Evolutionary conservation across 139 green algal genomes (phyloP).

Genomic region (Spirogloea muscicola): DNA sequence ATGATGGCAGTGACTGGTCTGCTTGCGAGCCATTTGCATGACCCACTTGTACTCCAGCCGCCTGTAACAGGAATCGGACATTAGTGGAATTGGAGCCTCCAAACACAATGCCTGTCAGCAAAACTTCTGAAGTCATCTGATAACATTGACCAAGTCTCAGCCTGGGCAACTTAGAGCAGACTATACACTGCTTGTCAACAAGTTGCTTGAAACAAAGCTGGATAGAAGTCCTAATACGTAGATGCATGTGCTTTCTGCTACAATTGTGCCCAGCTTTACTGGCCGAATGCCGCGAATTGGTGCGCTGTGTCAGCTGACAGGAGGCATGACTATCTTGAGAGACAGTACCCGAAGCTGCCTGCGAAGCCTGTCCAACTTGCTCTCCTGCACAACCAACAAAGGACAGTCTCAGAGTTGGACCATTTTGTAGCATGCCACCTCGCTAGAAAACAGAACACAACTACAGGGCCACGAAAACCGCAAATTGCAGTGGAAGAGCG

Average conservation of each 20-base stretch:
- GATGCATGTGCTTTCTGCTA: not conserved
- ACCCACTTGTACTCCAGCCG: too few relatives aligned
- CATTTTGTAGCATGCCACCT: not conserved
- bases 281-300: not conserved
- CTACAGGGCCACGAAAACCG: not conserved
- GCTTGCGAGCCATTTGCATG: too few relatives aligned
- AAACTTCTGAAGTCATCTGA: too few relatives aligned
- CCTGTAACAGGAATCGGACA: too few relatives aligned
- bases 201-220: not conserved
- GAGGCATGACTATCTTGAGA: not conserved
- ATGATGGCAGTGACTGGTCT: too few relatives aligned
- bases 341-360: constrained; percentile 30
- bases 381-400: constrained; percentile 25
- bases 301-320: not conserved
- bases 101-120: too few relatives aligned
- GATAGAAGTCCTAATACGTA: not conserved
- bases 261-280: not conserved
- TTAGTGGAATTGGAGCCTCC: too few relatives aligned
- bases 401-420: not conserved
- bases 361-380: constrained; percentile 36
- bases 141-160: too few relatives aligned
- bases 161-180: too few relatives aligned
- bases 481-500: too few relatives aligned
- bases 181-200: not conserved
- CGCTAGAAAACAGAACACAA: not conserved